Evolutionary conservation across 148 eudicot species (phyloP).

Genomic region (Diospyros kaki): DNA sequence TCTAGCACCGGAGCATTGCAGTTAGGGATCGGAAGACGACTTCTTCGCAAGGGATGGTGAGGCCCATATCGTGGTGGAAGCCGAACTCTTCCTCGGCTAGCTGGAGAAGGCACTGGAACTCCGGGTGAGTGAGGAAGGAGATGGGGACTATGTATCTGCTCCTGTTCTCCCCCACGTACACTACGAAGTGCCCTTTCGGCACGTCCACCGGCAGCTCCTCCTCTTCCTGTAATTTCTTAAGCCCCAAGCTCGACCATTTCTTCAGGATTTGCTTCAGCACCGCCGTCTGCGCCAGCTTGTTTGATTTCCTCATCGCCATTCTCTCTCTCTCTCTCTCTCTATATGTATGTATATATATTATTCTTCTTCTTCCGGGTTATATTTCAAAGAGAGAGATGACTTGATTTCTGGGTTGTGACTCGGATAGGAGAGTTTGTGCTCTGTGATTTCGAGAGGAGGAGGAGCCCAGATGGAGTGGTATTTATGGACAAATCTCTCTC

Average conservation of each 20-base stretch:
- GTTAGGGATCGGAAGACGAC: constrained; percentile 64
- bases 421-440: constrained; percentile 24
- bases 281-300: constrained; percentile 58
- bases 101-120: constrained; percentile 66
- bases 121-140: constrained; percentile 60
- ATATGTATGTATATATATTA: too few relatives aligned
- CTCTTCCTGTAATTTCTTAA: constrained; percentile 45
- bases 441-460: constrained; percentile 7
- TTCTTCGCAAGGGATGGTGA: constrained; percentile 89
- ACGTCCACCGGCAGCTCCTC: constrained; percentile 68
- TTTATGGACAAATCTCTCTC: not conserved
- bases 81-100: constrained; percentile 89
- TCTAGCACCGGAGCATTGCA: constrained; percentile 55
- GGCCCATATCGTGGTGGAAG: constrained; percentile 76
- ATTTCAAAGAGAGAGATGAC: too few relatives aligned
- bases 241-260: constrained; percentile 72
- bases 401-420: constrained; percentile 13
- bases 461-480: constrained; percentile 25
- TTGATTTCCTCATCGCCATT: constrained; percentile 53
- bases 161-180: constrained; percentile 74
- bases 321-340: too few relatives aligned
- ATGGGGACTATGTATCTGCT: constrained; percentile 80
- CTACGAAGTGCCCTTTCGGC: constrained; percentile 85
- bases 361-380: too few relatives aligned
- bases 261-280: constrained; percentile 68